These are phyloP conservation scores for Scedosporium boydii DNA, from an alignment of 2,329 filamentous ascomycete species.

Conservation along the genomic window DNA sequence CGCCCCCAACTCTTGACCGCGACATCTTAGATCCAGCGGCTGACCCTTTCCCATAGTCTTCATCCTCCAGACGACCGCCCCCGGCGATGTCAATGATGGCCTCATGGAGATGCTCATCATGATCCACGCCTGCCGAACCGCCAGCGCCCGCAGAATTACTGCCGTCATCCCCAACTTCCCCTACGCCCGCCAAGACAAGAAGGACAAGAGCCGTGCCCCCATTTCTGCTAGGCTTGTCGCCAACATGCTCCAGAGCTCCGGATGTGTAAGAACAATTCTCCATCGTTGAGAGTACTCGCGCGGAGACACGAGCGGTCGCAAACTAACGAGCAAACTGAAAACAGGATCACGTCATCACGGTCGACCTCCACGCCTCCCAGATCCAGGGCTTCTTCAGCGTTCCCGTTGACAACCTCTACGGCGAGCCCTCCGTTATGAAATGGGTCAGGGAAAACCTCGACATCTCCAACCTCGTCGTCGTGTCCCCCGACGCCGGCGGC, in stretches of 20 bases:
- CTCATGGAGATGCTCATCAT: slow-evolving; percentile 98
- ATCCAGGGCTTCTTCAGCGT: slow-evolving; percentile 94
- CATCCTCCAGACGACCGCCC: slow-evolving; percentile 89
- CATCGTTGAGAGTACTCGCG: background rate
- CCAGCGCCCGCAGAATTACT: slow-evolving; percentile 69
- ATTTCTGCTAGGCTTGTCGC: slow-evolving; percentile 94
- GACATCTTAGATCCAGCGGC: background rate
- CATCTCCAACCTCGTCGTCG: slow-evolving; percentile 79
- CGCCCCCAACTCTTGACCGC: background rate
- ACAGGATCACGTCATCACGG: slow-evolving; percentile 62
- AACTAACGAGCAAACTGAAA: slow-evolving; percentile 12
- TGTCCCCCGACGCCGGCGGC: slow-evolving; percentile 88
- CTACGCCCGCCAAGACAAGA: slow-evolving; percentile 95
- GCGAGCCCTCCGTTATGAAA: slow-evolving; percentile 81
- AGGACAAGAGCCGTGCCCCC: slow-evolving; percentile 85
- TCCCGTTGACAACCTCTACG: slow-evolving; percentile 71
- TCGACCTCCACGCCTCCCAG: slow-evolving; percentile 91
- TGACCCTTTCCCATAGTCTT: slow-evolving; percentile 42
- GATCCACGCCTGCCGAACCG: slow-evolving; percentile 78
- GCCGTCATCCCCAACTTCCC: slow-evolving; percentile 95
- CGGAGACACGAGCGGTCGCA: background rate
- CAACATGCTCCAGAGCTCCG: slow-evolving; percentile 89
- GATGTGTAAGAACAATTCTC: slow-evolving; percentile 30
- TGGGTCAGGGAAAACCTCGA: slow-evolving; percentile 86
- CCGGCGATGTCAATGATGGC: slow-evolving; percentile 94